Percentiles rank a stretch among this genome's conserved stretches.
These are phyloP conservation scores for Neocallimastix lanati DNA, from an alignment of 192 early-diverging fungal species.

Conservation along the genomic window DNA sequence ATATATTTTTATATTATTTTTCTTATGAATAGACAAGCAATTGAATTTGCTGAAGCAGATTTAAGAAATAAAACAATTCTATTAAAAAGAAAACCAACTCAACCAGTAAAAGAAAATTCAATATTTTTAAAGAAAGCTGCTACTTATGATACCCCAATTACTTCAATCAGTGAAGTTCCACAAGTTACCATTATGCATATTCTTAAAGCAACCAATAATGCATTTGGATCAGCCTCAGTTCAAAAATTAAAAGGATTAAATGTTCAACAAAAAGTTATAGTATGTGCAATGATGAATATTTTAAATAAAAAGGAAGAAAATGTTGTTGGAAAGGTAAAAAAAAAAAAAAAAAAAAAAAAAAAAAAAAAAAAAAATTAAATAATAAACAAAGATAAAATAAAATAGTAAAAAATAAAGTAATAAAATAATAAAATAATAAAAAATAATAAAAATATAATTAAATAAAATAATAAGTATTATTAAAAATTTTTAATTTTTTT, in stretches of 20 bases:
- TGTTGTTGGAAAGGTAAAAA: neutral
- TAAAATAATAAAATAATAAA: too few relatives aligned
- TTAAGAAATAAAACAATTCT: slow-evolving; percentile 18
- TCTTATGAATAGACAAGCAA: slow-evolving; percentile 69
- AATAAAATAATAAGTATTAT: too few relatives aligned
- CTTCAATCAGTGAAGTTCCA: neutral
- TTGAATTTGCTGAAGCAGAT: slow-evolving; percentile 65
- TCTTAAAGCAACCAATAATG: slow-evolving; percentile 37
- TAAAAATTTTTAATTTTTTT: too few relatives aligned
- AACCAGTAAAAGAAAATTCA: slow-evolving; percentile 4
- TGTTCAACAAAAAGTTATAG: slow-evolving; percentile 65
- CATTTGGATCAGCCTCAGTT: slow-evolving; percentile 34
- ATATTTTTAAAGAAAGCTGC: slow-evolving; percentile 2
- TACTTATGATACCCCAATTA: slow-evolving; percentile 21
- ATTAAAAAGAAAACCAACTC: slow-evolving; percentile 5
- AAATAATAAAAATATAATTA: too few relatives aligned
- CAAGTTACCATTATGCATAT: slow-evolving; percentile 66
- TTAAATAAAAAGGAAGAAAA: neutral
- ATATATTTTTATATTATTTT: too few relatives aligned
- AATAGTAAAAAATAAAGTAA: too few relatives aligned
- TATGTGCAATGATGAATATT: slow-evolving; percentile 32
- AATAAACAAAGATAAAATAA: too few relatives aligned
- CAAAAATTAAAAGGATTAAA: slow-evolving; percentile 51
- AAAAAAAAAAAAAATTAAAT: too few relatives aligned
- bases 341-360: slow-evolving; percentile 15